Base-by-base conservation (phyloP, 345 rosid species). In the Lagerstroemia speciosa region DNA sequence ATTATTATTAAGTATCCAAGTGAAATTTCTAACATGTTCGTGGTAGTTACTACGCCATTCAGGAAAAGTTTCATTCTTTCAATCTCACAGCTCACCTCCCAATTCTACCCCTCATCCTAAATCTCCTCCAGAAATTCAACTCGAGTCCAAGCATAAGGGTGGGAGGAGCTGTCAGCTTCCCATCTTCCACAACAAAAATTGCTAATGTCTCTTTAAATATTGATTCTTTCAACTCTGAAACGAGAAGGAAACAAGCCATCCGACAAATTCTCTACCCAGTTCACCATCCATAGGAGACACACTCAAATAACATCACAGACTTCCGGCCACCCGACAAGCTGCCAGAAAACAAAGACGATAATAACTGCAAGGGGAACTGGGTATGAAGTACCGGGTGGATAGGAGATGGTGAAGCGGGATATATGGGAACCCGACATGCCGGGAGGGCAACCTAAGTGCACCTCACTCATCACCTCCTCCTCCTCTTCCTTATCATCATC, bases 361-460 rank as follows among this genome's bases (percentile, higher is more conserved):
- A 27, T 16, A 29, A 26, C 6, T 26, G 34, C 29, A 26, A 27
- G 6, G 29, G 19, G 11, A 64, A 11, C 15, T 1, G 33, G 63
- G 29, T 30, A 30, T 24, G 53, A 27, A 69, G 34, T 83, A 90
- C 87, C 91, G 7, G 78, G 63, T 26, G 95, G 87, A 34, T 73
- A 63, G 72, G 79, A 79, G 81, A 89, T 68, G 74, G 78, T 74
- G 89, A 89, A 91, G 53, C 73, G 83, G 67, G 96, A 87, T 67
- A 84, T 66, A 79, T 84, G 83, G 30, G 92, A 85, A 0, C 87
- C 89, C 27, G 78, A 68, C 26, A 73, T 67, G 67, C 74, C 71
- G 20, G 91, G 87, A 62, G 92, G 94, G 68, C 98, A 93, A 45
- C 97, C 94, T 6, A 87, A 50, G 73, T 89, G 96, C 43, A 91